These are phyloP conservation scores for Rhynchosporium agropyri DNA, from an alignment of 2,329 filamentous ascomycete genomes.

Conservation along the genomic window DNA sequence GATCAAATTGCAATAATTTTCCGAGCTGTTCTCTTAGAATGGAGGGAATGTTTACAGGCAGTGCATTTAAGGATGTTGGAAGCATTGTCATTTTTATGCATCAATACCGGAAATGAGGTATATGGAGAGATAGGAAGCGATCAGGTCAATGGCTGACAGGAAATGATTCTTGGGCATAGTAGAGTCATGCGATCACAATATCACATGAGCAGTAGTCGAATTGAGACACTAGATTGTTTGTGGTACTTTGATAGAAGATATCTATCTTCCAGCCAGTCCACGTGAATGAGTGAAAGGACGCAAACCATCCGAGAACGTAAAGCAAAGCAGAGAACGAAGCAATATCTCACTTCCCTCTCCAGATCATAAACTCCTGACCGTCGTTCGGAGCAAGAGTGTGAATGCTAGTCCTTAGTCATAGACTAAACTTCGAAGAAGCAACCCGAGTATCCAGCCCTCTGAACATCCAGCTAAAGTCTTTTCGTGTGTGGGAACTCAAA, in stretches of 20 bases:
- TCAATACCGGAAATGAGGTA: too few species aligned
- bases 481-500: neutral
- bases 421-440: neutral
- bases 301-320: neutral
- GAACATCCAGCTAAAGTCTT: constrained; percentile 5
- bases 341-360: neutral
- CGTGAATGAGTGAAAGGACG: neutral
- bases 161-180: neutral
- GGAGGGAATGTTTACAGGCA: too few species aligned
- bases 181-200: too few species aligned
- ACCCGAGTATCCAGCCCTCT: constrained; percentile 6
- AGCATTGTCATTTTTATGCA: too few species aligned
- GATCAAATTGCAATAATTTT: too few species aligned
- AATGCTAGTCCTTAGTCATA: neutral
- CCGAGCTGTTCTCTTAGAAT: too few species aligned
- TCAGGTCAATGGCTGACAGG: too few species aligned
- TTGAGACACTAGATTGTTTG: neutral
- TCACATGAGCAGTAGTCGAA: too few species aligned
- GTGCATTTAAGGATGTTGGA: too few species aligned
- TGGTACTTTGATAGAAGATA: neutral
- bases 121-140: too few species aligned
- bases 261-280: neutral
- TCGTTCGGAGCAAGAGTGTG: neutral
- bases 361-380: neutral
- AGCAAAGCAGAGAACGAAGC: neutral